Percentiles rank a stretch among this genome's conserved stretches.
phyloP scores from a whole-genome alignment of 495 filamentous ascomycete species.

The Penicillium flavigenum region DNA sequence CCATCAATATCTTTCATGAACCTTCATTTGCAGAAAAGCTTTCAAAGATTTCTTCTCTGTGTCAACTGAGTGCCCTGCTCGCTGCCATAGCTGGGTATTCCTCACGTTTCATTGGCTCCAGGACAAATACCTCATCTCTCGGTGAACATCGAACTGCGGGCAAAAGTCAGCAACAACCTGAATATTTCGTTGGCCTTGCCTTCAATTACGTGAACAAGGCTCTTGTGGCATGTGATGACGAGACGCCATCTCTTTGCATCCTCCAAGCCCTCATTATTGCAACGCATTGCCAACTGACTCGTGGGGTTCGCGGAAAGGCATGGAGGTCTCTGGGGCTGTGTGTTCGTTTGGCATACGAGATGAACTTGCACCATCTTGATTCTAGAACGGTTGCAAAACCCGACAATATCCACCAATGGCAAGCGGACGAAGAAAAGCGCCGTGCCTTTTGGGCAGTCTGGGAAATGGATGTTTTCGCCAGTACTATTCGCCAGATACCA shows the following conservation, averaged over 20 bases:
- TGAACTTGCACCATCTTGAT: background rate
- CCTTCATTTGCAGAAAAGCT: slow-evolving; percentile 1
- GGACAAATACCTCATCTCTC: background rate
- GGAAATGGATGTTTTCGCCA: slow-evolving; percentile 1
- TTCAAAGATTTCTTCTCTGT: background rate
- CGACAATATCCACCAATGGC: background rate
- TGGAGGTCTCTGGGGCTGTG: background rate
- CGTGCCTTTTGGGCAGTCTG: background rate
- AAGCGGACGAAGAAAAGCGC: background rate
- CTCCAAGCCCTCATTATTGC: background rate
- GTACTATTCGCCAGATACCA: background rate
- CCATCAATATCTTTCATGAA: background rate
- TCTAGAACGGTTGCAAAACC: background rate
- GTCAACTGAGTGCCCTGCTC: background rate
- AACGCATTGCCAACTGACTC: background rate
- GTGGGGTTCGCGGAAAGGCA: background rate
- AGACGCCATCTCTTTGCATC: background rate
- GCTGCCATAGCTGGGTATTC: slow-evolving; percentile 1
- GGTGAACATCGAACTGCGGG: background rate
- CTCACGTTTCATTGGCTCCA: background rate
- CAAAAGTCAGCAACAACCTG: background rate
- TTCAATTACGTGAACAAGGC: background rate
- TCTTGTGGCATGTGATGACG: background rate
- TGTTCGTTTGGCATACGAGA: background rate
- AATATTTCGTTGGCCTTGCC: background rate